Base-by-base conservation (phyloP, 225 moss, liverwort and hornwort species). In the Antitrichia curtipendula region DNA sequence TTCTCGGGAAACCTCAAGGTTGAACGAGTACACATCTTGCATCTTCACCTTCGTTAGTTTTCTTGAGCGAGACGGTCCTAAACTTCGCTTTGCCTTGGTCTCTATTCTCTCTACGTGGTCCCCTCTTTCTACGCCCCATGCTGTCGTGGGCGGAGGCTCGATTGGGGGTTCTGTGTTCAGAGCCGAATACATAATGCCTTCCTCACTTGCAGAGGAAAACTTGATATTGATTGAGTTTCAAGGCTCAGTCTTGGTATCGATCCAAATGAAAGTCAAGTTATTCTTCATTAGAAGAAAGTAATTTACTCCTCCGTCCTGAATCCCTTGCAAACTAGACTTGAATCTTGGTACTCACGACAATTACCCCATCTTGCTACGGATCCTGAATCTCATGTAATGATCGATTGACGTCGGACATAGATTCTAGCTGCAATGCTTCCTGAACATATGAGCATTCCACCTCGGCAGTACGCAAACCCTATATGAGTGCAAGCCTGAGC, bases 1-100 rank as follows among this genome's bases (percentile, higher is more conserved):
- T 84, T 97, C 98, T 71, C 95, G 95, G 25, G 97, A 96, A 50
- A 99, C 89, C 89, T 97, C 98, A 47, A 97, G 88, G 36, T 95
- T 95, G 88, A 99, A 99, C 25, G 91, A 93, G 87, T 93, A 93
- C 25, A 93, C 93, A 86, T 93, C 93, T 80, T 93, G 93, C 91
- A 93, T 91, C 80, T 93, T 91, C 75, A 90, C 91, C 78, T 93
- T 93, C 11, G 90, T 87, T 16, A 85, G 66, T 85, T 93, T 93
- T 53, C 90, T 89, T 49, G 91, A 90, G n/a, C 90, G 93, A 23
- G 91, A 92, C 12, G 91, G 86, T 86, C 93, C 92, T 84, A 92
- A 81, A 58, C 90, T 93, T 82, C 93, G 90, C 92, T 90, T 90
- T 28, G 90, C 85, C 85, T 82, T 89, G 24, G 77, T 41, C 81